Evolutionary conservation across 2,329 filamentous ascomycete genomes (phyloP), one percentile per base, ranked within the genome.

Genomic region (Pseudophaeomoniella oleicola): DNA sequence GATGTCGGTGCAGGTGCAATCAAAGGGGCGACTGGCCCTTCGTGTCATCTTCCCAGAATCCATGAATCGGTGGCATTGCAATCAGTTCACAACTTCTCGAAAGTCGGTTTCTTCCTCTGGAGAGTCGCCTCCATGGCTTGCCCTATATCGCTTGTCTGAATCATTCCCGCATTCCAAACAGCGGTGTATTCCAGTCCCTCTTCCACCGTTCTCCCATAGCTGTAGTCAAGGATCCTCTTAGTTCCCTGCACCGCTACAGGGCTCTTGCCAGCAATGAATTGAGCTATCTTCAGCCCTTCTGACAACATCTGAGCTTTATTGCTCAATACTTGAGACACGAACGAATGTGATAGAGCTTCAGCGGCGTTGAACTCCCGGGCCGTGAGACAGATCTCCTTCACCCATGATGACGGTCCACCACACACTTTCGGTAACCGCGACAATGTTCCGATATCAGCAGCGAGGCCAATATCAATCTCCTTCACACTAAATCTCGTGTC

Each of bases 231-330:
- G 43, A 93, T 59, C 60, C 90, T 81, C 64, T 94, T 94, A 5
- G 86, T 93, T 4, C 82, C 79, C 62, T 85, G 75, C 44, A 88
- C 81, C 2, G 85, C 86, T 15, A 96, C 77, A 0, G 88, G 88
- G 51, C 82, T 90, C 70, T 94, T 94, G 13, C 56, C 63, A 17
- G 82, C 81, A 40, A 94, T 72, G 49, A 75, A 48, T 9, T 51
- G 58, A 1, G 79, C 84, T 50, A 82, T 51, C 43, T 72, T 65
- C 41, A 87, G 34, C 0, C 70, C 85, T 27, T 69, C 70, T 30
- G 61, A 59, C 16, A 92, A 53, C 2, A 79, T 69, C 13, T 64
- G 65, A 62, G 90, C 83, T 18, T 45, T 41, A 3, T 39, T 47
- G 11, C 51, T 50, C 41, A 57, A 54, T 5, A 63, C 57, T 2